Conservation (phyloP, 139 green algal species). For the Pleodorina starrii region DNA sequence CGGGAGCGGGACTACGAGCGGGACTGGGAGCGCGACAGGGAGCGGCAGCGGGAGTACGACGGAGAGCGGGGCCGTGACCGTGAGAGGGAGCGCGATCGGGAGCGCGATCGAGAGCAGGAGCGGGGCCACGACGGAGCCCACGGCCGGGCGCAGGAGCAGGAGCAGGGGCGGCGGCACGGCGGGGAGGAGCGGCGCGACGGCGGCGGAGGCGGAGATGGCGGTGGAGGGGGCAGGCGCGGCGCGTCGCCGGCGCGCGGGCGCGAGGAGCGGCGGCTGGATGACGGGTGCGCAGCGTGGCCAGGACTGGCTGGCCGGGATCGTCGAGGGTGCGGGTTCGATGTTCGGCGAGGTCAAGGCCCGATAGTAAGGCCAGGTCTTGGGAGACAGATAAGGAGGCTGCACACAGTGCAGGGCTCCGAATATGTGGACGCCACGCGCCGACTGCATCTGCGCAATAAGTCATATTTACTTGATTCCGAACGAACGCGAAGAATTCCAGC, state of each 20-base stretch:
- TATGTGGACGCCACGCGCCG: too few relatives aligned
- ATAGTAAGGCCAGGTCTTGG: too few relatives aligned
- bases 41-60: background rate
- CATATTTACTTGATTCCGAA: too few relatives aligned
- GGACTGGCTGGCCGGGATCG: too few relatives aligned
- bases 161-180: background rate
- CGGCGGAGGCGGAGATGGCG: too few relatives aligned
- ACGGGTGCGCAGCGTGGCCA: conserved; percentile 48
- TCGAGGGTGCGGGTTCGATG: too few relatives aligned
- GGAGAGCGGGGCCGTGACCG: background rate
- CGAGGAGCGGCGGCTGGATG: background rate
- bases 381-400: too few relatives aligned
- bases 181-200: background rate
- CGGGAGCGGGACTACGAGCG: background rate
- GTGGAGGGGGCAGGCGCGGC: background rate
- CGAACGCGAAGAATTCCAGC: too few relatives aligned
- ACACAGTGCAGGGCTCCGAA: too few relatives aligned
- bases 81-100: background rate
- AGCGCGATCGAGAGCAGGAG: background rate
- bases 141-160: background rate
- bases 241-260: background rate
- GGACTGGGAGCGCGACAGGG: background rate
- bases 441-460: too few relatives aligned
- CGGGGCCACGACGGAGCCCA: background rate
- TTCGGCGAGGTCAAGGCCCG: too few relatives aligned